Percentiles rank a stretch among this genome's conserved stretches.
Conservation (phyloP, 345 rosid species). For the Corchorus capsularis region DNA sequence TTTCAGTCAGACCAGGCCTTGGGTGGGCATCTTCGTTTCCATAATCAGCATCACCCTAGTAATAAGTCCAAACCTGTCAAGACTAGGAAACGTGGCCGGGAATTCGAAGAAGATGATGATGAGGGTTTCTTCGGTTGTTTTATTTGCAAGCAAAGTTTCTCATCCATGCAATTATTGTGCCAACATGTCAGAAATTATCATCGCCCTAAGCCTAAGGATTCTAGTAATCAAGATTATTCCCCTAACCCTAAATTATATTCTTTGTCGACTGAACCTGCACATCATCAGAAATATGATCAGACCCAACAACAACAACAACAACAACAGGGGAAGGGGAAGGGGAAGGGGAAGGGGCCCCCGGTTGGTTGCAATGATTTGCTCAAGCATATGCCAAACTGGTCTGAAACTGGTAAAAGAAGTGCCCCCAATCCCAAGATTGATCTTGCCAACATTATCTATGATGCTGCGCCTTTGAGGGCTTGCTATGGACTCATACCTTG, state of each 20-base stretch:
- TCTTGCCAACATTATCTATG: not conserved
- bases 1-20: not conserved
- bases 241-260: not conserved
- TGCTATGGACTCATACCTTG: not conserved
- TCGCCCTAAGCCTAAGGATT: not conserved
- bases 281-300: not conserved
- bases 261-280: not conserved
- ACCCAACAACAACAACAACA: not conserved
- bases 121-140: not conserved
- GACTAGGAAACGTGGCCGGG: not conserved
- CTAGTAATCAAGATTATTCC: not conserved
- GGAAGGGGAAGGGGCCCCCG: too few species aligned
- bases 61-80: not conserved
- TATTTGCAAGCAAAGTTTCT: not conserved
- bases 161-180: not conserved
- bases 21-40: conserved; percentile 9
- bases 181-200: not conserved
- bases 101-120: not conserved
- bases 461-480: not conserved
- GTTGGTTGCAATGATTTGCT: not conserved
- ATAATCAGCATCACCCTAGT: too few species aligned
- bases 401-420: not conserved
- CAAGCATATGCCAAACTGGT: not conserved
- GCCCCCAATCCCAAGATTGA: not conserved
- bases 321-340: too few species aligned